A percentile compares a stretch with the other conserved stretches of the same genome.
phyloP scores from a whole-genome alignment of 768 basidiomycete species.

The Rhodotorula diobovata region DNA sequence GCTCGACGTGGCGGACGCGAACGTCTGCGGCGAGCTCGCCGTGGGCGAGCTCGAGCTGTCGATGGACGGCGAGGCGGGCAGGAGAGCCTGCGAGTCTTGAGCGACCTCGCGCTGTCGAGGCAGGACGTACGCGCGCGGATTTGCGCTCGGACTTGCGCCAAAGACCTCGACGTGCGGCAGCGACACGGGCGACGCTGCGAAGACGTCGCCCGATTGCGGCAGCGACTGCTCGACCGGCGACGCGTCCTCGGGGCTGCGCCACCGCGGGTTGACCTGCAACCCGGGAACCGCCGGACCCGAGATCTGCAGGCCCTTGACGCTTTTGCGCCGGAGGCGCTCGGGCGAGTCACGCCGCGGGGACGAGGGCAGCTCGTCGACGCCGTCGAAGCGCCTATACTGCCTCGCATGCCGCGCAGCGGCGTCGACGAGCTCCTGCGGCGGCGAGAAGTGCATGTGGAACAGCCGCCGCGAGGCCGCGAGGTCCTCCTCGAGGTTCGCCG shows the following conservation, averaged over 20 bases:
- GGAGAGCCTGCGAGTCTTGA: neutral
- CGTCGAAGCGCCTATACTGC: neutral
- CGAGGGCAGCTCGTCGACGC: neutral
- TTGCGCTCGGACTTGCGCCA: neutral
- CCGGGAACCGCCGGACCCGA: neutral
- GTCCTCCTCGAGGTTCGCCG: neutral
- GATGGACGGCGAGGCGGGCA: too few relatives aligned
- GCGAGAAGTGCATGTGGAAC: constrained; percentile 9
- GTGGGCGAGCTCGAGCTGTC: neutral
- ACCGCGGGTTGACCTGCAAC: neutral
- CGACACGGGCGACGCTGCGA: neutral
- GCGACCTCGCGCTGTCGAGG: neutral
- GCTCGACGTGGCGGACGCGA: neutral
- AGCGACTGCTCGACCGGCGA: constrained; percentile 1
- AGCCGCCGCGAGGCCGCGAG: constrained; percentile 5
- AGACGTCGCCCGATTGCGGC: constrained; percentile 1
- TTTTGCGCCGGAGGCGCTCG: neutral
- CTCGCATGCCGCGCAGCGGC: neutral
- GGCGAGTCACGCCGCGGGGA: neutral
- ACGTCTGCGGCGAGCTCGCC: neutral
- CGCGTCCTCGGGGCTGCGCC: neutral
- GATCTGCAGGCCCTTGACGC: constrained; percentile 14
- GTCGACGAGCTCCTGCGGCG: neutral
- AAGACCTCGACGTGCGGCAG: neutral
- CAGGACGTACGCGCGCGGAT: too few relatives aligned